Evolutionary conservation across 176 grass and related monocot species (phyloP), one percentile per base, ranked within the genome.

Genomic region (Bonia amplexicaulis): DNA sequence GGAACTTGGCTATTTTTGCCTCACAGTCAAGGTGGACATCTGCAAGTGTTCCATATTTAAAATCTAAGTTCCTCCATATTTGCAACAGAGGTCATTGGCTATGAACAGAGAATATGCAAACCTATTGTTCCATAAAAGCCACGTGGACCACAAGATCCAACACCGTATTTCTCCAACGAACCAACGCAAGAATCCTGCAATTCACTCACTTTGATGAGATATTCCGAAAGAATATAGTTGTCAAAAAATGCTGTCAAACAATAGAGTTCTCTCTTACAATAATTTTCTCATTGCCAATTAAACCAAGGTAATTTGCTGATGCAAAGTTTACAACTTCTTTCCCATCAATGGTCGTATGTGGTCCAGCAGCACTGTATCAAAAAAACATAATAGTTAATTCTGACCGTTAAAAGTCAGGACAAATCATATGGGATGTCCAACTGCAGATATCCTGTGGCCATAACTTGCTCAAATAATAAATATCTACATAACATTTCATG

Each of bases 1-100:
- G 71, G 52, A 98, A 95, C 5, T 93, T 98, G 19, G 93, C 96
- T 79, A 95, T 93, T 85, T 89, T 98, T 64, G 89, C 46, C 88
- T 98, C 96, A 82, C 93, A 93, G 85, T 98, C 96, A 89, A 95
- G 91, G 69, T 95, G 93, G 39, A 98, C 96, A 98, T 98, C 96
- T 98, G 85, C 68, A 88, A 62, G 73, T 73, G 61, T 85, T 80
- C 53, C 41, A 62, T 33, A 86, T 20, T 67, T 31, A 57, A 53
- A 88, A 75, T 60, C 57, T 85, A 86, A 86, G 63, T 64, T 74
- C 68, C 70, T 87, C 76, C 54, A 71, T 89, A 65, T 76, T 84
- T 76, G 37, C 41, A 87, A 70, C 6, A 47, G 39, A 69, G 17
- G 41, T 87, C 25, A 78, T 29, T 66, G 35, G 35, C 67, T 46